phyloP scores from a whole-genome alignment of 805 yeast genomes.

The Debaryomyces castellii region DNA sequence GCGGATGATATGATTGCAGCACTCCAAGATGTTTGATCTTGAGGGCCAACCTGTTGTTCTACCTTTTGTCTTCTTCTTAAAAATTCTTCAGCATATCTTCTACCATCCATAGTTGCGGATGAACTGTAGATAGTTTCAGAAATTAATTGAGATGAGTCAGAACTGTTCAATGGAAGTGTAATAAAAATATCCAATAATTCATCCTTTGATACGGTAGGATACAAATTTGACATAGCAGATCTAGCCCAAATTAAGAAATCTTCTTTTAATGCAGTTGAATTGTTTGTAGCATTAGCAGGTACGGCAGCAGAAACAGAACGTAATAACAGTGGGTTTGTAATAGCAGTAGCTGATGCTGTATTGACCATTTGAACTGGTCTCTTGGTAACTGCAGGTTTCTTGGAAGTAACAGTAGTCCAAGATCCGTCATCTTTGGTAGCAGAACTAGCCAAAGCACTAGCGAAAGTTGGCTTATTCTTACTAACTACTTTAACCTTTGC shows the following conservation, averaged over 20 bases:
- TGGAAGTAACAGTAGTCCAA: slow-evolving; percentile 47
- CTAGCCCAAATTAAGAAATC: slow-evolving; percentile 76
- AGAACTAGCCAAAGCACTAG: slow-evolving; percentile 30
- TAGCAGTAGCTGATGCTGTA: slow-evolving; percentile 19
- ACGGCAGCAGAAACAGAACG: slow-evolving; percentile 34
- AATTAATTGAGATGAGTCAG: slow-evolving; percentile 79
- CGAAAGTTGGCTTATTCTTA: slow-evolving; percentile 27
- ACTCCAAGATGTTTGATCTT: slow-evolving; percentile 61
- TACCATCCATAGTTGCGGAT: slow-evolving; percentile 89
- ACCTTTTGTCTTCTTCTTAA: slow-evolving; percentile 72
- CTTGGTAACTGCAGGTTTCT: slow-evolving; percentile 35
- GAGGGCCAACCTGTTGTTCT: slow-evolving; percentile 50
- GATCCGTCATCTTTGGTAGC: slow-evolving; percentile 27
- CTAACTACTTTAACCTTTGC: slow-evolving; percentile 21
- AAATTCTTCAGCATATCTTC: slow-evolving; percentile 90
- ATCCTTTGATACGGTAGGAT: slow-evolving; percentile 71
- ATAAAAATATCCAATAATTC: slow-evolving; percentile 79
- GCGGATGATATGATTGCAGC: slow-evolving; percentile 57
- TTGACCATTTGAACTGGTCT: slow-evolving; percentile 12
- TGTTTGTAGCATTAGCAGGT: slow-evolving; percentile 25
- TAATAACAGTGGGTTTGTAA: slow-evolving; percentile 33
- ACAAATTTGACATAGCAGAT: slow-evolving; percentile 60
- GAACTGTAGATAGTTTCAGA: slow-evolving; percentile 90
- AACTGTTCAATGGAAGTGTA: slow-evolving; percentile 66
- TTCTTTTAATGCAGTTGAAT: slow-evolving; percentile 35